Base-by-base conservation (phyloP, 1,284 basidiomycete genomes). In the Rhodotorula sp. region DNA sequence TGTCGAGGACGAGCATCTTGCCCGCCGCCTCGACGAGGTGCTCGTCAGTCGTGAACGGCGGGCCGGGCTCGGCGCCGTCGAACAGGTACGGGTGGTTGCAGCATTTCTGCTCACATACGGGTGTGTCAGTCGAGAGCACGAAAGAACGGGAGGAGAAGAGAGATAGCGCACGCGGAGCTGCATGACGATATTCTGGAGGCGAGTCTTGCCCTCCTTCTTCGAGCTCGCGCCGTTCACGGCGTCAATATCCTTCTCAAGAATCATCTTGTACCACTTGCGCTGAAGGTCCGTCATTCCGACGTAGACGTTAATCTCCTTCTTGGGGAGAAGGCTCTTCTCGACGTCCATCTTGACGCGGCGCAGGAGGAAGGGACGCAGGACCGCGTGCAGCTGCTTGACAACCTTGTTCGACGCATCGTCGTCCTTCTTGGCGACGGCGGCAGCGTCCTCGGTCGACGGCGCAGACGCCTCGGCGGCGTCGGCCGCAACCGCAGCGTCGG, bases 251-350 rank as follows among this genome's bases (percentile, higher is more conserved):
- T 99, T 98, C 83, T 99, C 94, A 67, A 99, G 83, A 9, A 99
- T 91, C 50, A 90, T 93, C 54, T 92, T 89, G 82, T 97, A 97
- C 97, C 96, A 99, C 81, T 94, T 97, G 58, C 94, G 86, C 82
- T 99, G 97, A 94, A 99, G 96, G 46, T 98, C 95, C 3, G 94
- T 92, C 76, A 99, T 87, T 67, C 96, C 96, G 70, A 99, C 92
- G 76, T 99, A 99, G 68, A 99, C 92, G 81, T 99, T 99, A 82
- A 99, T 94, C 81, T 99, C 97, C 85, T 99, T 99, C 84, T 99
- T 98, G 3, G 97, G 96, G 73, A 99, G 82, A 44, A 99, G 85
- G 73, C 88, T 92, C 85, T 98, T 98, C 85, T 99, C 96, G 6
- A 99, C 97, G 80, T 99, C 97, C 22, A 90, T 87, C 85, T 99